phyloP scores from a whole-genome alignment of 2,329 filamentous ascomycete species.

The Phymatotrichopsis omnivora region DNA sequence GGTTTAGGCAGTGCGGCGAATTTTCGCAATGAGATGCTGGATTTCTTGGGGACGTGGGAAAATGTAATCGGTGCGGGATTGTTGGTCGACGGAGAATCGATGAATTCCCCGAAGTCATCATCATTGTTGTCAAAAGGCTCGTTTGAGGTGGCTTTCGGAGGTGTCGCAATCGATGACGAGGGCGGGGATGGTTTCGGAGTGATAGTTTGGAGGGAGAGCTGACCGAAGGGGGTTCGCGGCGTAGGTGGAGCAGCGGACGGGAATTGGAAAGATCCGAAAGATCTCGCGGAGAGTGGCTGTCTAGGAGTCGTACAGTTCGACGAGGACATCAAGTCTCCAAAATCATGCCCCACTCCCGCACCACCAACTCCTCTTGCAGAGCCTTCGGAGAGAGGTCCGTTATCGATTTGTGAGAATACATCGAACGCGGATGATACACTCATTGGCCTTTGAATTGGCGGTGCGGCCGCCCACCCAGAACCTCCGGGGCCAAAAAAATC shows the following conservation, averaged over 20 bases:
- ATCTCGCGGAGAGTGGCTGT: neutral
- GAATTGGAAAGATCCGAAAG: slow-evolving; percentile 1
- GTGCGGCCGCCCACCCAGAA: slow-evolving; percentile 5
- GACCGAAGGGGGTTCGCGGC: slow-evolving; percentile 10
- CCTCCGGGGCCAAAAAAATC: slow-evolving; percentile 13
- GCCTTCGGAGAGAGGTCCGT: slow-evolving; percentile 10
- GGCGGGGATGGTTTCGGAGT: slow-evolving; percentile 13
- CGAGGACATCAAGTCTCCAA: slow-evolving; percentile 22
- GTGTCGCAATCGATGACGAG: neutral
- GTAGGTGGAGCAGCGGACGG: slow-evolving; percentile 1
- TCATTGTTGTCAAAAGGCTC: slow-evolving; percentile 21
- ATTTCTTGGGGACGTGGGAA: slow-evolving; percentile 8
- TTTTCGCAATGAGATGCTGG: slow-evolving; percentile 9
- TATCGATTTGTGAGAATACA: slow-evolving; percentile 7
- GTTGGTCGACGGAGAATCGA: slow-evolving; percentile 21
- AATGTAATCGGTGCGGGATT: slow-evolving; percentile 16
- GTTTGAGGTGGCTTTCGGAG: slow-evolving; percentile 14
- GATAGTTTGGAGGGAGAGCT: neutral
- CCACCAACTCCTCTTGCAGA: slow-evolving; percentile 1
- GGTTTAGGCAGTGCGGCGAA: slow-evolving; percentile 10
- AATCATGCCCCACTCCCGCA: slow-evolving; percentile 14
- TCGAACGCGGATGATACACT: neutral
- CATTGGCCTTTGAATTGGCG: neutral
- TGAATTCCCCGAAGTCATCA: slow-evolving; percentile 30
- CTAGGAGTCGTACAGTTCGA: neutral